phyloP scores from a whole-genome alignment of 441 rosid genomes.

The Kokia cookei region DNA sequence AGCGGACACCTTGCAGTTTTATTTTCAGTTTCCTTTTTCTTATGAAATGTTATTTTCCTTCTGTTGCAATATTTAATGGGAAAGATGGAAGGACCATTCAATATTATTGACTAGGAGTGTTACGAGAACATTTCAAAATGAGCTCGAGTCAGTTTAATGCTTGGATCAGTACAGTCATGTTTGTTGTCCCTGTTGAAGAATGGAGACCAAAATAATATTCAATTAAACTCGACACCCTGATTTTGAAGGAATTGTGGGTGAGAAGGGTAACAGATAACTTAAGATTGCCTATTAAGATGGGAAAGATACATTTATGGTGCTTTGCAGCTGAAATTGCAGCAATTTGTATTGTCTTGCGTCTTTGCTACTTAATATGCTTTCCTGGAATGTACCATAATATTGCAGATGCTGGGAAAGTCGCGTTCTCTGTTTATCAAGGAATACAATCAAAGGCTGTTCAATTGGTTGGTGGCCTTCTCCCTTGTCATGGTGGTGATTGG shows the following conservation, averaged over 20 bases:
- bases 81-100: neutral
- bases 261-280: too few relatives aligned
- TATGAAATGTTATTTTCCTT: neutral
- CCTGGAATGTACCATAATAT: neutral
- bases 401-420: conserved; percentile 91
- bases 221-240: neutral
- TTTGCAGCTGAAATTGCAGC: neutral
- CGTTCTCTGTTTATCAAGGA: conserved; percentile 83
- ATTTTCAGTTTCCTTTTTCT: neutral
- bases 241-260: neutral
- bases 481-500: conserved; percentile 97
- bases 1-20: conserved; percentile 1
- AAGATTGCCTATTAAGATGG: neutral
- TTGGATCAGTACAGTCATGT: neutral
- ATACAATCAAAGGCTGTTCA: conserved; percentile 90
- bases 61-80: neutral
- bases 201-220: neutral
- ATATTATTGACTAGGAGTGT: neutral
- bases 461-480: conserved; percentile 94
- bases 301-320: neutral
- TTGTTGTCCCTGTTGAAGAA: neutral
- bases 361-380: neutral
- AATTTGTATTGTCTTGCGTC: neutral
- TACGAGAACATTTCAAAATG: neutral
- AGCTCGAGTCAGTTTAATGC: neutral